Evolutionary conservation across 108 stramenopile species (phyloP).

Genomic region (Epithemia pelagica): DNA sequence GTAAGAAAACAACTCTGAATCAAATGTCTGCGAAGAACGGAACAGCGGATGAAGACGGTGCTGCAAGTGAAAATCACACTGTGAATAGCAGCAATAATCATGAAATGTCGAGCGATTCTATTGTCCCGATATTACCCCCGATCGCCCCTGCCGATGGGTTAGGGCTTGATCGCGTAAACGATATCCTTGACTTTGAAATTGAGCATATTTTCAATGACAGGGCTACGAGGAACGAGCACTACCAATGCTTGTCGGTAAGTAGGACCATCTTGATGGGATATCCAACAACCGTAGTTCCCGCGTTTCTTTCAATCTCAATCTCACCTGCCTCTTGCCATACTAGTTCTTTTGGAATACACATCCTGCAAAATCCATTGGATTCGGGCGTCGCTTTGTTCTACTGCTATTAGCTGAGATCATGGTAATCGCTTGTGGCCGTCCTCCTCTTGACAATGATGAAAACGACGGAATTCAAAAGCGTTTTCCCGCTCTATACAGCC

Average conservation of each 20-base stretch:
- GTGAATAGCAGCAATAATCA: background rate
- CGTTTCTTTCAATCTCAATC: background rate
- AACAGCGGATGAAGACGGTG: too few relatives aligned
- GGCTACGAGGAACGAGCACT: background rate
- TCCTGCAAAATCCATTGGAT: background rate
- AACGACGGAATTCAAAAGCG: background rate
- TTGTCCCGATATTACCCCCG: background rate
- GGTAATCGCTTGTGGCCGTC: background rate
- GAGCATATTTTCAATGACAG: background rate
- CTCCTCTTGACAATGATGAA: background rate
- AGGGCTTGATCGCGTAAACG: background rate
- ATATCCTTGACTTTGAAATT: background rate
- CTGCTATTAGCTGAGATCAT: background rate
- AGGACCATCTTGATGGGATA: background rate
- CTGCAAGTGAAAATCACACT: background rate
- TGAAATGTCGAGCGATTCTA: background rate
- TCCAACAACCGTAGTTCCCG: background rate
- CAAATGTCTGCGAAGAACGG: too few relatives aligned
- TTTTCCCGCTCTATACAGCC: background rate
- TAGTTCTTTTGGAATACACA: constrained; percentile 7
- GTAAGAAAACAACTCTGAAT: too few relatives aligned
- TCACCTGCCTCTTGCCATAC: background rate
- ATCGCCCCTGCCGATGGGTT: background rate
- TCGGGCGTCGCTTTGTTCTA: constrained; percentile 3
- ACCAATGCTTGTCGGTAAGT: background rate